Evolutionary conservation across 2,329 filamentous ascomycete genomes (phyloP).

Genomic region (Pseudogymnoascus sp.): DNA sequence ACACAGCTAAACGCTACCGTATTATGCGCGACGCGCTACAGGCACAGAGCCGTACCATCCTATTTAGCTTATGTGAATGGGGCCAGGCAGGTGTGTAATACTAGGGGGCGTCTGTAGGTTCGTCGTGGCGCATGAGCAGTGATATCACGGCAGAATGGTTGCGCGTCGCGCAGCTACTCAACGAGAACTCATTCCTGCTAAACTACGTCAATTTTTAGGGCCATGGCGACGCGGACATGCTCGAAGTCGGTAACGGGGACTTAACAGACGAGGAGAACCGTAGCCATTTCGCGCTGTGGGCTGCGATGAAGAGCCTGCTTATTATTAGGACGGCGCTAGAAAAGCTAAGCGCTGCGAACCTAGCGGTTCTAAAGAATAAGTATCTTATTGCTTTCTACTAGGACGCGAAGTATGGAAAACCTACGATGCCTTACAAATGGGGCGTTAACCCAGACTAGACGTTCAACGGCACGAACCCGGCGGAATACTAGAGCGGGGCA

Average conservation of each 20-base stretch:
- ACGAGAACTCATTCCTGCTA: constrained; percentile 31
- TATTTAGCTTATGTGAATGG: constrained; percentile 49
- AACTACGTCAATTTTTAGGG: constrained; percentile 33
- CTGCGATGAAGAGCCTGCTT: constrained; percentile 5
- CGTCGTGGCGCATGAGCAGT: constrained; percentile 40
- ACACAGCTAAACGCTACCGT: constrained; percentile 40
- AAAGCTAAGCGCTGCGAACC: constrained; percentile 27
- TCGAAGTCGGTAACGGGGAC: constrained; percentile 23
- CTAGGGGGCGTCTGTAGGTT: constrained; percentile 44
- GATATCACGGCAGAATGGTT: constrained; percentile 37
- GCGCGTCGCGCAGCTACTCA: constrained; percentile 29
- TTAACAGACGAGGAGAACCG: constrained; percentile 16
- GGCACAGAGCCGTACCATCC: constrained; percentile 38
- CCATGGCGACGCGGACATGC: constrained; percentile 24
- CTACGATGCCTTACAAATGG: constrained; percentile 34
- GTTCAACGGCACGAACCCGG: constrained; percentile 41
- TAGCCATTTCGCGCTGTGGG: constrained; percentile 9
- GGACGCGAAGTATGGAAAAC: constrained; percentile 32
- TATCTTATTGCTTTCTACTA: constrained; percentile 21
- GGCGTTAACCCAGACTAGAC: constrained; percentile 44
- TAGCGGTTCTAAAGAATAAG: constrained; percentile 21
- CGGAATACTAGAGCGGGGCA: constrained; percentile 43
- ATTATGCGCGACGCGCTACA: constrained; percentile 46
- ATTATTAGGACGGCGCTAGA: constrained; percentile 9
- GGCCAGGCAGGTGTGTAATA: constrained; percentile 42